phyloP scores from a whole-genome alignment of 192 early-diverging fungal species.

The Powellomyces hirtus region DNA sequence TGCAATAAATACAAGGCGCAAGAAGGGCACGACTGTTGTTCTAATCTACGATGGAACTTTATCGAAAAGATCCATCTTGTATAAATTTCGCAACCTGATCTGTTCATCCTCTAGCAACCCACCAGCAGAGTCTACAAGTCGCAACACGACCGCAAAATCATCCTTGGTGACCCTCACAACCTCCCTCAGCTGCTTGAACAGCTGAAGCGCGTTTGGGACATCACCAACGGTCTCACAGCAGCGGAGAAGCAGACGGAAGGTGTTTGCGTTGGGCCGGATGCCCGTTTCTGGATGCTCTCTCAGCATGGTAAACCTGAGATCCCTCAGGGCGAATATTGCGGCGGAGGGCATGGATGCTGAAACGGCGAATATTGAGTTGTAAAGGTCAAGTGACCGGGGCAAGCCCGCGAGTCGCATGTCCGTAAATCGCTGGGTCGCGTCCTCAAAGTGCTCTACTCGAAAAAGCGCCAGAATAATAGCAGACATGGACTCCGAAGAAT shows the following conservation, averaged over 20 bases:
- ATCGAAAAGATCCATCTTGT: too few species aligned
- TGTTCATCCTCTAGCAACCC: background rate
- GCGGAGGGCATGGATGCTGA: background rate
- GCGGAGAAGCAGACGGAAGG: background rate
- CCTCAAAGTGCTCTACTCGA: background rate
- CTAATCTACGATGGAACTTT: too few species aligned
- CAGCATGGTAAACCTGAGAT: slow-evolving; percentile 13
- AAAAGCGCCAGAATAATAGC: slow-evolving; percentile 10
- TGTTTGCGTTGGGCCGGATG: background rate
- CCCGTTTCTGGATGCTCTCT: background rate
- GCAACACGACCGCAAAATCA: background rate
- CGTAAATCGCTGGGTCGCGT: slow-evolving; percentile 8
- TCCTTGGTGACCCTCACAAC: background rate
- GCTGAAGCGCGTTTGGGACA: background rate
- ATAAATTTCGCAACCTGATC: too few species aligned
- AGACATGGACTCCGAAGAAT: background rate
- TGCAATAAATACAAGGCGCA: too few species aligned
- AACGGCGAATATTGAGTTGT: slow-evolving; percentile 3
- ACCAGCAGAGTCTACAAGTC: background rate
- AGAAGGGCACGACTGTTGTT: too few species aligned
- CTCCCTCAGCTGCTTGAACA: slow-evolving; percentile 1
- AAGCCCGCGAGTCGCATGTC: slow-evolving; percentile 26
- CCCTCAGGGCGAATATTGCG: slow-evolving; percentile 2
- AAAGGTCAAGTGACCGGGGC: background rate
- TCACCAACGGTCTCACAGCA: slow-evolving; percentile 5